Percentiles rank a stretch among this genome's conserved stretches.
These are phyloP conservation scores for Discostella stelligera DNA, from an alignment of 352 stramenopile species.

Conservation along the genomic window DNA sequence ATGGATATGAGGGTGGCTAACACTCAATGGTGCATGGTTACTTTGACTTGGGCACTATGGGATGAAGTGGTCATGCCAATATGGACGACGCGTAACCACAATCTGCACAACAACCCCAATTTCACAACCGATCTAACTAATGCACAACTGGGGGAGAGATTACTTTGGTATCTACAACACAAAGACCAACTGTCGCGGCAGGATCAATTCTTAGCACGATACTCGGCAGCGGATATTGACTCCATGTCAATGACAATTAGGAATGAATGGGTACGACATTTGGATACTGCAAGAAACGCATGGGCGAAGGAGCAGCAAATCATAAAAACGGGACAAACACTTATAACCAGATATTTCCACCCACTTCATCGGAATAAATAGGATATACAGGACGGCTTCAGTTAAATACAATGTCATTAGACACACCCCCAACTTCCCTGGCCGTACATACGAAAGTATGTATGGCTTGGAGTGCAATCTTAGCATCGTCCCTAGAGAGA, in stretches of 20 bases:
- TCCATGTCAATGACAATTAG: neutral
- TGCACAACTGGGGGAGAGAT: neutral
- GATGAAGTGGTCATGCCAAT: neutral
- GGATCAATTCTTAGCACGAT: neutral
- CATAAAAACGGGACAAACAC: neutral
- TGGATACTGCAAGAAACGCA: neutral
- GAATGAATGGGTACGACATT: neutral
- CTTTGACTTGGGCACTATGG: neutral
- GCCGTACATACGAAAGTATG: neutral
- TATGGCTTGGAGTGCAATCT: neutral
- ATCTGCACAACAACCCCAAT: neutral
- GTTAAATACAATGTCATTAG: too few relatives aligned
- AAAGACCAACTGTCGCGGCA: neutral
- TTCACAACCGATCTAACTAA: neutral
- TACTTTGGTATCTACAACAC: neutral
- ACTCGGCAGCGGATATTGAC: neutral
- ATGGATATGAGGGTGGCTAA: too few relatives aligned
- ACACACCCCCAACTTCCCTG: neutral
- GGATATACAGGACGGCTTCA: neutral
- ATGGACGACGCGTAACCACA: neutral
- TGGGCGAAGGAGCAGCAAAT: neutral
- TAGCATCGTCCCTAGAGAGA: neutral
- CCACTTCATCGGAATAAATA: neutral
- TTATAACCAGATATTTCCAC: neutral
- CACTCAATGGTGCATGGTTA: too few relatives aligned